Evolutionary conservation across 1,284 basidiomycete genomes (phyloP).

Genomic region (Termitomyces sp.): DNA sequence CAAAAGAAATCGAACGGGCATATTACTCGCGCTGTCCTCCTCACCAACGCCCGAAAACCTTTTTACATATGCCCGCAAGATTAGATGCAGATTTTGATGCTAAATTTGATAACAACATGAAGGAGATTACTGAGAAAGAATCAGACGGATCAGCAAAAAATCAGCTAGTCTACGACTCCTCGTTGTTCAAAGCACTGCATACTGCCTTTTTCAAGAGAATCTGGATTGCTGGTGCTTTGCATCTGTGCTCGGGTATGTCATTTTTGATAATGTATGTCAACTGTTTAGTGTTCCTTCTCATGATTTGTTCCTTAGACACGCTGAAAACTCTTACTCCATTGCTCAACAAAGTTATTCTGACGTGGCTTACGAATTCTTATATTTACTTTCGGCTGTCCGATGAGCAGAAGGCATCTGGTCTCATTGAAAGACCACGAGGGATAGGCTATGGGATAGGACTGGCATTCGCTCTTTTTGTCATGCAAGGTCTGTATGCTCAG

Average conservation of each 20-base stretch:
- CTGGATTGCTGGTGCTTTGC: slow-evolving; percentile 51
- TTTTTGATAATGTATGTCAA: neutral
- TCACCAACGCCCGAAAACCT: slow-evolving; percentile 5
- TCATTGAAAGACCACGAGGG: slow-evolving; percentile 35
- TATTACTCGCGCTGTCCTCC: slow-evolving; percentile 14
- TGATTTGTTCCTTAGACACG: slow-evolving; percentile 33
- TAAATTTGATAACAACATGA: neutral
- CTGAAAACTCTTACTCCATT: slow-evolving; percentile 59
- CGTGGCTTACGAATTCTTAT: slow-evolving; percentile 56
- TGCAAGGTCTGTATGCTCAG: slow-evolving; percentile 49
- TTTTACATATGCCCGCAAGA: neutral
- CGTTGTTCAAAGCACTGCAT: slow-evolving; percentile 55
- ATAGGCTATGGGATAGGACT: slow-evolving; percentile 58
- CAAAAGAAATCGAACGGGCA: slow-evolving; percentile 10
- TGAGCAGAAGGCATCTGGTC: slow-evolving; percentile 29
- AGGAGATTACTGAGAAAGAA: neutral
- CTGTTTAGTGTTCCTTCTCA: neutral
- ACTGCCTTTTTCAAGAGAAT: slow-evolving; percentile 50
- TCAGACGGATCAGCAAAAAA: neutral
- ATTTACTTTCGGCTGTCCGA: slow-evolving; percentile 35
- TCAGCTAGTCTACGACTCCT: slow-evolving; percentile 43
- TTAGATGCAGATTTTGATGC: neutral
- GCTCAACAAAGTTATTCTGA: slow-evolving; percentile 57
- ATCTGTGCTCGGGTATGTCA: slow-evolving; percentile 46
- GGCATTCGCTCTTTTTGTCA: slow-evolving; percentile 55